These are phyloP conservation scores for Colletotrichum plurivorum DNA, from an alignment of 2,329 filamentous ascomycete genomes.

Conservation along the genomic window DNA sequence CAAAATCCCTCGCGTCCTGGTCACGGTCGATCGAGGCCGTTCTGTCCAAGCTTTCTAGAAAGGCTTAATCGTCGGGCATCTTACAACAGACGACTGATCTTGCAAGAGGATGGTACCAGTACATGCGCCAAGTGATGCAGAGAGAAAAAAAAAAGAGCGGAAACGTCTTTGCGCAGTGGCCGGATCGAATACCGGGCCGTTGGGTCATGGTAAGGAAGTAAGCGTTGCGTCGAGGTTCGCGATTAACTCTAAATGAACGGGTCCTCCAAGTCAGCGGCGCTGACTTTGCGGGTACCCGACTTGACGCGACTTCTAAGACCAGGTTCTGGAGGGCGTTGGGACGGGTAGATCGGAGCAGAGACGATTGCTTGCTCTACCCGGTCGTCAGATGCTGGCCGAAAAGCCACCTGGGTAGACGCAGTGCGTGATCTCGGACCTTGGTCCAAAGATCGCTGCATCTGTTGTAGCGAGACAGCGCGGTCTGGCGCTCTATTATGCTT, in stretches of 20 bases:
- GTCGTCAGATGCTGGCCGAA: slow-evolving; percentile 12
- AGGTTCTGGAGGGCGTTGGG: slow-evolving; percentile 6
- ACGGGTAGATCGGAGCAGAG: slow-evolving; percentile 30
- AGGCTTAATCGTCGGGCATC: background rate
- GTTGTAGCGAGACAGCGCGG: slow-evolving; percentile 19
- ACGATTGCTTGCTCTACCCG: slow-evolving; percentile 26
- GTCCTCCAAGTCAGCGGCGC: slow-evolving; percentile 26
- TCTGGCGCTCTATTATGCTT: slow-evolving; percentile 21
- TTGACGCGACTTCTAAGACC: slow-evolving; percentile 11
- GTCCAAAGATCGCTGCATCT: slow-evolving; percentile 8
- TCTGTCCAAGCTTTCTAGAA: slow-evolving; percentile 35
- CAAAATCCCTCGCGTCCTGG: slow-evolving; percentile 15
- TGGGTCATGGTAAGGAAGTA: background rate
- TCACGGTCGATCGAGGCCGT: slow-evolving; percentile 16
- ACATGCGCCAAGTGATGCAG: slow-evolving; percentile 38
- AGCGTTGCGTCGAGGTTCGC: background rate
- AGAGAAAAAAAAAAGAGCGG: slow-evolving; percentile 15
- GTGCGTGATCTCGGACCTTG: slow-evolving; percentile 24
- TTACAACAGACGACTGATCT: background rate
- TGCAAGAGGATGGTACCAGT: slow-evolving; percentile 19
- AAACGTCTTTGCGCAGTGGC: slow-evolving; percentile 6
- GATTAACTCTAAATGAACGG: slow-evolving; percentile 30
- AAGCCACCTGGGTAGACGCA: slow-evolving; percentile 28
- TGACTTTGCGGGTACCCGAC: slow-evolving; percentile 14
- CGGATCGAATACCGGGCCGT: background rate